These are phyloP conservation scores for Sporisorium reilianum DNA, from an alignment of 1,284 basidiomycete species.

Conservation along the genomic window DNA sequence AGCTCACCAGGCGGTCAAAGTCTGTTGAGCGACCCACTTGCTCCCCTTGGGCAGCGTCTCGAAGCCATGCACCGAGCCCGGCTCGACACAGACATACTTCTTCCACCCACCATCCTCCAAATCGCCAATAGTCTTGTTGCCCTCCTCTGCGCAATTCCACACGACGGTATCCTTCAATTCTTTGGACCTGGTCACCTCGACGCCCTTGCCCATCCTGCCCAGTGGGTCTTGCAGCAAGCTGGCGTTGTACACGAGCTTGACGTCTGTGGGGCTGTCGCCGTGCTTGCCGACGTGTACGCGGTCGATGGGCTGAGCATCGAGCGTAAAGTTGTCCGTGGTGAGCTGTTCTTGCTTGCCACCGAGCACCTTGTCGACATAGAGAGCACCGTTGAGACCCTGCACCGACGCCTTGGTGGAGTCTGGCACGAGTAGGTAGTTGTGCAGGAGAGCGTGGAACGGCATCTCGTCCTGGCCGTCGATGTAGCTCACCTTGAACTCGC, in stretches of 20 bases:
- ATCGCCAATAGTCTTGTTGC: constrained; percentile 66
- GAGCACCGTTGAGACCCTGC: constrained; percentile 45
- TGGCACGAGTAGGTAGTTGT: constrained; percentile 68
- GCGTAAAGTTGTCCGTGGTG: constrained; percentile 27
- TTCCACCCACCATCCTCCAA: constrained; percentile 68
- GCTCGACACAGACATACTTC: constrained; percentile 70
- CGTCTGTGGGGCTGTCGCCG: constrained; percentile 33
- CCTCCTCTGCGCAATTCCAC: constrained; percentile 70
- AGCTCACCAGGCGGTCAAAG: constrained; percentile 41
- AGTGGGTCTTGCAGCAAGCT: constrained; percentile 32
- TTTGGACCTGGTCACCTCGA: constrained; percentile 46
- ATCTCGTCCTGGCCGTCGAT: constrained; percentile 43
- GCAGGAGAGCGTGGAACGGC: constrained; percentile 70
- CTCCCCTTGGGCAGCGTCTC: constrained; percentile 61
- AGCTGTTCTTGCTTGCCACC: constrained; percentile 34
- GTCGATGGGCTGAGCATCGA: constrained; percentile 47
- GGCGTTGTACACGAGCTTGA: constrained; percentile 48
- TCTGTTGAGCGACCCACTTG: constrained; percentile 43
- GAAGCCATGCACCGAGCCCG: constrained; percentile 66
- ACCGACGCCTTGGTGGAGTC: constrained; percentile 49
- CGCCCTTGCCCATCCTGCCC: constrained; percentile 44
- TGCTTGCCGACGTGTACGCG: constrained; percentile 45
- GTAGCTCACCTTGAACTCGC: constrained; percentile 64
- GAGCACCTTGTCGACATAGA: constrained; percentile 56
- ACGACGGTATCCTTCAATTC: constrained; percentile 59